Evolutionary conservation across 192 early-diverging fungal genomes (phyloP), one percentile per base, ranked within the genome.

Genomic region (Backusella morwellensis): DNA sequence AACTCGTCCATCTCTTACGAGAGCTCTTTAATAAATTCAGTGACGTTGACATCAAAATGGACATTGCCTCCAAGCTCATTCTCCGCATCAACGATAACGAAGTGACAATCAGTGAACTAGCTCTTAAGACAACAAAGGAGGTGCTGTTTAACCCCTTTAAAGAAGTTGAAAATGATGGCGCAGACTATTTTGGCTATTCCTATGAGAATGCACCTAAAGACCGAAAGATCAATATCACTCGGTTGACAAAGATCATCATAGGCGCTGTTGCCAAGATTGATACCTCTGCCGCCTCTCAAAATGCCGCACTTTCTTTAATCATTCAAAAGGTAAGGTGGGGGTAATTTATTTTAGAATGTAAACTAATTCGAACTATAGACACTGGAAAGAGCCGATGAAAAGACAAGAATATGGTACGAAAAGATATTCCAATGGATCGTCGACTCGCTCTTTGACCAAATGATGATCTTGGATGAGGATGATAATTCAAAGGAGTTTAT

Each of bases 1-100:
- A 96, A 1, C 89, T 97, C 1, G 88, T 98, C 32, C 89, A 91
- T 69, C 81, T 98, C 1, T 76, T 97, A 34, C 83, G 86, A 56
- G 94, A 95, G 44, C 89, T 97, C 14, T 97, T 91, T 63, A 35
- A 84, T 6, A 81, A 87, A 59, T 83, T 85, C 9, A 77, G 83
- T 1, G 85, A 87, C 69, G 71, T 42, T 6, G 66, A 54, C 0
- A 85, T 92, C 54, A 83, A 86, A 35, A 86, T 89, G 8, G 91
- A 95, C 70, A 92, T 95, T 84, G 89, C 88, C 1, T 80, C 86
- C 35, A 93, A 92, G n/a, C 82, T 95, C 14, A 76, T 93, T 59
- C 87, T 91, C 59, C 87, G 93, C 7, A 90, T 91, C 3, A 80
- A 78, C 35, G 93, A 95, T 68, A 91, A 93, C 29, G 92, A 93